A percentile compares a stretch with the other conserved stretches of the same genome.
Conservation (phyloP, 495 filamentous ascomycete genomes). For the Aspergillus sparsus region DNA sequence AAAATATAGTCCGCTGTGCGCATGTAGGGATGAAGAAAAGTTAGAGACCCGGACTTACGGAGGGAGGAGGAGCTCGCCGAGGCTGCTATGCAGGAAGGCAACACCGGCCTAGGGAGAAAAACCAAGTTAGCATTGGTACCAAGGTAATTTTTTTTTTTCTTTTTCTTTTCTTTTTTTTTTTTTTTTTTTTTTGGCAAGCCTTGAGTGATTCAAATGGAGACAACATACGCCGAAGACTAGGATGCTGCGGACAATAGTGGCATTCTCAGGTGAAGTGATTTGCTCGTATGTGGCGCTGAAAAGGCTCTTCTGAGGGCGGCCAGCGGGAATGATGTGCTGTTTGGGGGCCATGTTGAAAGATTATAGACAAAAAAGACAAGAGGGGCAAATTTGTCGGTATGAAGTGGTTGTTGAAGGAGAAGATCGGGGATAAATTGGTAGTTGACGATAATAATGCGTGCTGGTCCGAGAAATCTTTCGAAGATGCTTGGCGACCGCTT, state of each 20-base stretch:
- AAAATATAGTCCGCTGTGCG: neutral
- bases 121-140: slow-evolving; percentile 19
- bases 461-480: slow-evolving; percentile 46
- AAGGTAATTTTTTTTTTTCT: no score
- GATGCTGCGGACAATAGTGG: slow-evolving; percentile 70
- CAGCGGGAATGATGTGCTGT: slow-evolving; percentile 38
- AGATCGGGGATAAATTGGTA: slow-evolving; percentile 7
- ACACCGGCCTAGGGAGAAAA: slow-evolving; percentile 59
- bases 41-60: slow-evolving; percentile 53
- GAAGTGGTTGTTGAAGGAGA: slow-evolving; percentile 1
- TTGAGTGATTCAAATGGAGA: neutral
- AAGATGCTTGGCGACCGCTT: slow-evolving; percentile 37
- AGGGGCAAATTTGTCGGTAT: slow-evolving; percentile 1
- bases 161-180: no score
- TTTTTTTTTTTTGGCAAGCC: no score
- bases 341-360: slow-evolving; percentile 42
- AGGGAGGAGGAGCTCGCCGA: slow-evolving; percentile 72
- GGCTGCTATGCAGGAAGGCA: slow-evolving; percentile 72
- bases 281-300: slow-evolving; percentile 58
- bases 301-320: slow-evolving; percentile 50
- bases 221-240: slow-evolving; percentile 70
- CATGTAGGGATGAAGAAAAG: neutral
- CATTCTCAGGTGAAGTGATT: slow-evolving; percentile 71
- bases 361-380: slow-evolving; percentile 21
- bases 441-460: slow-evolving; percentile 1